Evolutionary conservation across 2,329 filamentous ascomycete species (phyloP).

Genomic region (Phaeosphaeria sp.): DNA sequence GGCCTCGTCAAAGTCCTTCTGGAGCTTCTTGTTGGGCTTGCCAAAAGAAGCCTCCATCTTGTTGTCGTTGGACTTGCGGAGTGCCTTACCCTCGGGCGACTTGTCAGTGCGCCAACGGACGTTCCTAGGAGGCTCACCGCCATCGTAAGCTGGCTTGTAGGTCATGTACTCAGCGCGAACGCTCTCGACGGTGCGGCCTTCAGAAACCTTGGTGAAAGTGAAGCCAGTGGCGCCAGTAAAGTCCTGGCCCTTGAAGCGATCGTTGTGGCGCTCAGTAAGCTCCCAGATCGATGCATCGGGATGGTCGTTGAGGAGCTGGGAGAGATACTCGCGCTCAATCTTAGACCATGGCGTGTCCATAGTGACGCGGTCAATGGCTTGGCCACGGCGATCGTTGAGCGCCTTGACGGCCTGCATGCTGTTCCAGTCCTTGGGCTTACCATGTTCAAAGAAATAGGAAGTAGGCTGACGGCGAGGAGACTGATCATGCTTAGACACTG

Average conservation of each 20-base stretch:
- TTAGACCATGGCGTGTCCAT: constrained; percentile 22
- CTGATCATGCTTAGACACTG: constrained; percentile 12
- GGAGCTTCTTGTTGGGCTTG: constrained; percentile 3
- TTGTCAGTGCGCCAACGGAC: constrained; percentile 13
- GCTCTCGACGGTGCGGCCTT: constrained; percentile 36
- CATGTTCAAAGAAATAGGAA: constrained; percentile 21
- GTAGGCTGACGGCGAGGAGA: constrained; percentile 22
- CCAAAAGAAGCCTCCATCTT: constrained; percentile 11
- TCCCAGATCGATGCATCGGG: constrained; percentile 34
- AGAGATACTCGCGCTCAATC: constrained; percentile 27
- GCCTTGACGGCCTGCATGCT: constrained; percentile 28
- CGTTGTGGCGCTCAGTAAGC: constrained; percentile 33
- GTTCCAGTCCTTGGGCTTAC: constrained; percentile 34
- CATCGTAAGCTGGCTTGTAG: constrained; percentile 29
- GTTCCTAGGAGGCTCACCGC: constrained; percentile 14
- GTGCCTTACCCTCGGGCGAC: constrained; percentile 5
- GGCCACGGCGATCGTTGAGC: constrained; percentile 33
- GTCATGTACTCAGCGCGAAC: constrained; percentile 32
- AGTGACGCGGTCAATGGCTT: constrained; percentile 30
- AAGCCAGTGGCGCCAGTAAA: constrained; percentile 13
- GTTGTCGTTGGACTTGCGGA: background rate
- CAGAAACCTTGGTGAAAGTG: constrained; percentile 6
- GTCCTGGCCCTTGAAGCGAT: constrained; percentile 21
- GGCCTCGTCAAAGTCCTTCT: constrained; percentile 9
- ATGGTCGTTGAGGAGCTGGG: constrained; percentile 14